Percentiles rank a stretch among this genome's conserved stretches.
Conservation (phyloP, 1,284 basidiomycete genomes). For the Anthracocystis panici-leucophaei region DNA sequence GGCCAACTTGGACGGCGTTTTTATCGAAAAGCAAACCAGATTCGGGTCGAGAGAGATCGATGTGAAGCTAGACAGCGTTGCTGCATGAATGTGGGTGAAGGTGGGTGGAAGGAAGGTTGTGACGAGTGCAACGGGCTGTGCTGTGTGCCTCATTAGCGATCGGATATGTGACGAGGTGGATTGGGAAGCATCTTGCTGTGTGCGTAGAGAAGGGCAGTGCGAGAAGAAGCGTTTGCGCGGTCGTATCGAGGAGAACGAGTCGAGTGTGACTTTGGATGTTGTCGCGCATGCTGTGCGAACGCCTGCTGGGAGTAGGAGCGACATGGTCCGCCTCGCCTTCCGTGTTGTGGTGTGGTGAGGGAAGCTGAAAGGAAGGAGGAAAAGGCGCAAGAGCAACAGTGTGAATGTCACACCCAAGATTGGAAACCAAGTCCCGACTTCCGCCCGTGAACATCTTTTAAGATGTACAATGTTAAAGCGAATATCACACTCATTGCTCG, state of each 20-base stretch:
- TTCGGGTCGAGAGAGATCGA: slow-evolving; percentile 39
- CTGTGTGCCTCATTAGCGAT: slow-evolving; percentile 35
- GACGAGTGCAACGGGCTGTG: slow-evolving; percentile 43
- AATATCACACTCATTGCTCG: no score
- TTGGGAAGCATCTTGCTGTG: neutral
- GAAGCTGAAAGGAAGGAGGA: no score
- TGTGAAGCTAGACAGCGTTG: slow-evolving; percentile 44
- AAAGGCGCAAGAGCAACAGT: no score
- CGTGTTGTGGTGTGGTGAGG: neutral
- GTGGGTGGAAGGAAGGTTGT: slow-evolving; percentile 31
- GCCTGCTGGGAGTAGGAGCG: neutral
- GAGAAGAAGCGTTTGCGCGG: neutral
- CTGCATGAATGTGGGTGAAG: slow-evolving; percentile 25
- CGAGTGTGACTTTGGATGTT: slow-evolving; percentile 32
- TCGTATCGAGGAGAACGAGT: slow-evolving; percentile 2
- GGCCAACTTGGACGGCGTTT: slow-evolving; percentile 33
- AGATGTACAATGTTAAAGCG: no score
- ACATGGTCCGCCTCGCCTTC: neutral
- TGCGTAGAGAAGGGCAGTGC: neutral
- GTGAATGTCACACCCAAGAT: no score
- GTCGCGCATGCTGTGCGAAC: slow-evolving; percentile 15
- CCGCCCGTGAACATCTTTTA: no score
- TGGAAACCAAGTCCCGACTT: no score
- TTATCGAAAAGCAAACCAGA: slow-evolving; percentile 37
- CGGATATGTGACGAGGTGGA: slow-evolving; percentile 13